These are phyloP conservation scores for Pleurotus tuoliensis DNA, from an alignment of 768 basidiomycete genomes.

Conservation along the genomic window DNA sequence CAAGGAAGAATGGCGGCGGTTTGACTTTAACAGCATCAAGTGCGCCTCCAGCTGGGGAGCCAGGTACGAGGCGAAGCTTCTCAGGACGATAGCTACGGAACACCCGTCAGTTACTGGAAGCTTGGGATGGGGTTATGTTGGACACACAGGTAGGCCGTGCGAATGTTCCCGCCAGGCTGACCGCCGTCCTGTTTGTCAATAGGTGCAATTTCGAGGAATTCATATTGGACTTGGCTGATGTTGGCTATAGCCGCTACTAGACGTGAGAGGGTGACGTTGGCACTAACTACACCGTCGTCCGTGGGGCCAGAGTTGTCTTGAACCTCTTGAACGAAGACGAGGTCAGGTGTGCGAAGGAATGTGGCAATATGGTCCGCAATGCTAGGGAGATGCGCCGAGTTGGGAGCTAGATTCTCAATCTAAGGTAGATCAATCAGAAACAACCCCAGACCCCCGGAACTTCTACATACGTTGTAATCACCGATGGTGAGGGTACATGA, in stretches of 20 bases:
- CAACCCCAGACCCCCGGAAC: no score
- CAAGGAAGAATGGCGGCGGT: conserved; percentile 15
- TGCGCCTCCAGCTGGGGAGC: conserved; percentile 43
- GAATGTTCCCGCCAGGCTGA: conserved; percentile 59
- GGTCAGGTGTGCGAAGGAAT: conserved; percentile 47
- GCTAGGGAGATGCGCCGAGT: conserved; percentile 40
- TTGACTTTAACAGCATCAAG: conserved; percentile 39
- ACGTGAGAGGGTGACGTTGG: conserved; percentile 47
- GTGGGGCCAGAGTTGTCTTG: conserved; percentile 53
- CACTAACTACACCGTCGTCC: conserved; percentile 50
- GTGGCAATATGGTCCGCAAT: conserved; percentile 51
- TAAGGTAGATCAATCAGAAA: conserved; percentile 16
- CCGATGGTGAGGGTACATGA: conserved; percentile 48
- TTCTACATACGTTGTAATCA: conserved; percentile 50
- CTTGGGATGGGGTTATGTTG: background rate
- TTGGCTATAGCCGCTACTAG: conserved; percentile 46
- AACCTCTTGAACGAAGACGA: conserved; percentile 63
- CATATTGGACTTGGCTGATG: conserved; percentile 40
- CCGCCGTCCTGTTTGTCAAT: conserved; percentile 56
- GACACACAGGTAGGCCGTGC: conserved; percentile 50
- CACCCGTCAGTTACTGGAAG: background rate
- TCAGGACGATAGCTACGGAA: conserved; percentile 41
- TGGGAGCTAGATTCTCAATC: conserved; percentile 56
- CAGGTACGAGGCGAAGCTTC: conserved; percentile 41
- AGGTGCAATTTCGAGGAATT: conserved; percentile 47